phyloP scores from a whole-genome alignment of 1,284 basidiomycete genomes.

The Rhodofomes roseus region DNA sequence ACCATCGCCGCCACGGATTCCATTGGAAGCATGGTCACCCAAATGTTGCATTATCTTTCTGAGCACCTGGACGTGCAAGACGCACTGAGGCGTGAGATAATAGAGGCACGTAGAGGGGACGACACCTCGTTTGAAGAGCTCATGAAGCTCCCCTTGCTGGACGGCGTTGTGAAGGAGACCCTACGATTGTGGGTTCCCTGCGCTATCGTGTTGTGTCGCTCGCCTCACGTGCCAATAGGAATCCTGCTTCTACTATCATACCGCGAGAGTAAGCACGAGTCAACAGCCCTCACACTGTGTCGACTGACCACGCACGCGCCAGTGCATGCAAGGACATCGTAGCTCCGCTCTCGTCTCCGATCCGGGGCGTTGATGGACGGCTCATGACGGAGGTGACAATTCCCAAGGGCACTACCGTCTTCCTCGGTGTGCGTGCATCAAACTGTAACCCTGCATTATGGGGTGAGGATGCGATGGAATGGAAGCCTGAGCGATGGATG shows the following conservation, averaged over 20 bases:
- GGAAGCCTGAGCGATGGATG: conserved; percentile 3
- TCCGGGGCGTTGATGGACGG: conserved; percentile 23
- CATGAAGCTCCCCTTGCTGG: conserved; percentile 2
- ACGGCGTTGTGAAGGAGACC: conserved; percentile 7
- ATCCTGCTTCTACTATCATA: neutral
- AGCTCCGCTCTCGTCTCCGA: conserved; percentile 20
- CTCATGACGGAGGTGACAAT: conserved; percentile 36
- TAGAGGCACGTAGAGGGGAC: too few species aligned
- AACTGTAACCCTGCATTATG: conserved; percentile 28
- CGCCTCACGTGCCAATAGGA: neutral
- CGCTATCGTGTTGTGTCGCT: neutral
- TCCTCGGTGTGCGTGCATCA: conserved; percentile 36
- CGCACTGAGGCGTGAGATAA: too few species aligned
- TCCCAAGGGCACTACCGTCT: conserved; percentile 40
- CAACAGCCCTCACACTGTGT: neutral
- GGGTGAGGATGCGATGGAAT: conserved; percentile 6
- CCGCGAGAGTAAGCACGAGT: too few species aligned
- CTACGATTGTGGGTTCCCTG: neutral
- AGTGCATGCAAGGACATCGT: conserved; percentile 17
- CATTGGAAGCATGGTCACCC: too few species aligned
- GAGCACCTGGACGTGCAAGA: too few species aligned
- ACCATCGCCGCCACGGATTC: too few species aligned
- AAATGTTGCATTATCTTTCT: too few species aligned
- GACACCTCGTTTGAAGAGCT: neutral
- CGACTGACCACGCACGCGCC: conserved; percentile 3